These are phyloP conservation scores for Neodidymelliopsis sp. DNA, from an alignment of 2,329 filamentous ascomycete species.

Conservation along the genomic window DNA sequence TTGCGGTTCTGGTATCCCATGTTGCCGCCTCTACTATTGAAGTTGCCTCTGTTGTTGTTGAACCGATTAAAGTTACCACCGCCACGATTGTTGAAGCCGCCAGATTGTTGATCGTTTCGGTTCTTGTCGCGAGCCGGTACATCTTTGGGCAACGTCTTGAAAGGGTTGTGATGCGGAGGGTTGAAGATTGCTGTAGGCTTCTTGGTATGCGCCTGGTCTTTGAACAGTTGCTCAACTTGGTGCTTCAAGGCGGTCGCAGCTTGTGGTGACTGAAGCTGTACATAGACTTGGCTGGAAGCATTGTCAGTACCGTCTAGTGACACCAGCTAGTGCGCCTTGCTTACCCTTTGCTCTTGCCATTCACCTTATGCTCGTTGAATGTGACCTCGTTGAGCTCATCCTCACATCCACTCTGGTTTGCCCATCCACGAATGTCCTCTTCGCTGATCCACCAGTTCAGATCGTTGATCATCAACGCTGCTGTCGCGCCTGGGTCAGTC, in stretches of 20 bases:
- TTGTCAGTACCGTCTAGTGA: constrained; percentile 15
- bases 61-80: constrained; percentile 41
- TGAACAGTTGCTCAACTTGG: constrained; percentile 72
- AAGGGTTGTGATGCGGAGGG: constrained; percentile 80
- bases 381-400: constrained; percentile 89
- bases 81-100: constrained; percentile 51
- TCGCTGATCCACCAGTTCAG: constrained; percentile 93
- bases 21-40: constrained; percentile 39
- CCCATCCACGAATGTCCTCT: constrained; percentile 90
- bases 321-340: constrained; percentile 36
- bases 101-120: constrained; percentile 60
- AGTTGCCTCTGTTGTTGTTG: constrained; percentile 44
- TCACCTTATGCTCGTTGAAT: constrained; percentile 98
- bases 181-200: constrained; percentile 77
- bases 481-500: constrained; percentile 66
- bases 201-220: constrained; percentile 67
- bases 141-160: constrained; percentile 90
- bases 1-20: constrained; percentile 49
- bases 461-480: constrained; percentile 85
- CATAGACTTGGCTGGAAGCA: constrained; percentile 70
- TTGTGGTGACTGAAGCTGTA: constrained; percentile 84
- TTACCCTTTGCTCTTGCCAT: constrained; percentile 98
- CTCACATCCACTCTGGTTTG: constrained; percentile 79
- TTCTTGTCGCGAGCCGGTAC: constrained; percentile 76
- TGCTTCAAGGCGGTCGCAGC: constrained; percentile 87